Evolutionary conservation across 2,329 filamentous ascomycete species (phyloP), one percentile per base, ranked within the genome.

Genomic region (Clarireedia homoeocarpa): DNA sequence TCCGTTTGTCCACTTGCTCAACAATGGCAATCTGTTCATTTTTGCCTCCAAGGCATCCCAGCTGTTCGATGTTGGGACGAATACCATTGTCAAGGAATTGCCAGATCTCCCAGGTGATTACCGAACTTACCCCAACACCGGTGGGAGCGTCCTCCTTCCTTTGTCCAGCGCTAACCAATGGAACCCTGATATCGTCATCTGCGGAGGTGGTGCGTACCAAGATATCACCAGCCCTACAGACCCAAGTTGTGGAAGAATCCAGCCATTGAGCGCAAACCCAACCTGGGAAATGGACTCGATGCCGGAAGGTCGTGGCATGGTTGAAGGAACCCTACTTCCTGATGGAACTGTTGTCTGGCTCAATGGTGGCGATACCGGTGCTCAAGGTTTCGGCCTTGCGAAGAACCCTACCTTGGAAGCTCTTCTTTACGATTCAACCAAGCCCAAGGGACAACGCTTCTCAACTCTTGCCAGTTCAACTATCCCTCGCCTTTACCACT

Each of bases 91-190:
- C 53, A 74, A 74, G 56, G 67, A 65, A 10, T 70, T 81, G 44
- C 75, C 79, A 34, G 76, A 80, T 63, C 72, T 83, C 17, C 74
- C 76, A 34, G 80, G 80, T 15, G 71, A 77, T 49, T 81, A 79
- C 66, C 77, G 80, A 48, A 83, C 79, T 2, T 83, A 83, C 66
- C 80, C 80, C 38, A 83, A 83, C 64, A 81, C 80, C 36, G 80
- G 80, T 59, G 78, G 78, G 23, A 81, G 77, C 58, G 77, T 82
- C 53, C 70, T 84, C 63, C 73, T 83, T 55, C 75, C 80, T 27
- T 68, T 82, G 20, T 74, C 73, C 3, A 77, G 74, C 61, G 65
- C 69, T n/a, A 79, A 79, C 59, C 67, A 75, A 46, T 83, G 76
- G 72, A 71, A 73, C 42, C 72, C 78, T 2, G 78, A 80, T 60